Evolutionary conservation across 2,329 filamentous ascomycete species (phyloP).

Genomic region (Lasiodiplodia gonubiensis): DNA sequence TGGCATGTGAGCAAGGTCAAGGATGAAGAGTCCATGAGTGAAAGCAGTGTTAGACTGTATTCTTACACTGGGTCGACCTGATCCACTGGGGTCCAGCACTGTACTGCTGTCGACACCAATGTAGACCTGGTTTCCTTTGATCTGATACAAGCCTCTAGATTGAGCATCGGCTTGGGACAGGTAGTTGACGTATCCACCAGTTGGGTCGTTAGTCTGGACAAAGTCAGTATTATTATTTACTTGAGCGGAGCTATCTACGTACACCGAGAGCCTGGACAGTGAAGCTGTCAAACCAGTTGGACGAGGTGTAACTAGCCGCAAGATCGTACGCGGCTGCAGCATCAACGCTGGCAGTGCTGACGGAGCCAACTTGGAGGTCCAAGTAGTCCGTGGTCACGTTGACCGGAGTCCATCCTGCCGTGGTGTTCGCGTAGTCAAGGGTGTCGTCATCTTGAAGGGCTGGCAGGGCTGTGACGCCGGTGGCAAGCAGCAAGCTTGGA

Average conservation of each 20-base stretch:
- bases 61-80: slow-evolving; percentile 45
- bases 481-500: slow-evolving; percentile 18
- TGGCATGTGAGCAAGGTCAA: slow-evolving; percentile 48
- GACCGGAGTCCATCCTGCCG: slow-evolving; percentile 13
- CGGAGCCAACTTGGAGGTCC: slow-evolving; percentile 1
- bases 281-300: slow-evolving; percentile 47
- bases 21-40: slow-evolving; percentile 46
- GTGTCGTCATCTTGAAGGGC: slow-evolving; percentile 1
- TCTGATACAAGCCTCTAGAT: slow-evolving; percentile 40
- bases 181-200: slow-evolving; percentile 48
- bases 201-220: slow-evolving; percentile 43
- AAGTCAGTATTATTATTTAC: background rate
- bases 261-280: slow-evolving; percentile 36
- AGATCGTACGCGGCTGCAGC: slow-evolving; percentile 37
- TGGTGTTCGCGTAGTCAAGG: slow-evolving; percentile 18
- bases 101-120: slow-evolving; percentile 46
- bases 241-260: slow-evolving; percentile 31
- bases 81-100: slow-evolving; percentile 40
- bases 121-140: slow-evolving; percentile 44
- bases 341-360: background rate
- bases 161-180: slow-evolving; percentile 42
- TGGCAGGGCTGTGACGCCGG: slow-evolving; percentile 5
- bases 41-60: slow-evolving; percentile 45
- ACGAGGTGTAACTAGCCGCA: slow-evolving; percentile 45
- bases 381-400: slow-evolving; percentile 3